These are phyloP conservation scores for Mucor plumbeus DNA, from an alignment of 371 early-diverging fungal genomes.

Conservation along the genomic window DNA sequence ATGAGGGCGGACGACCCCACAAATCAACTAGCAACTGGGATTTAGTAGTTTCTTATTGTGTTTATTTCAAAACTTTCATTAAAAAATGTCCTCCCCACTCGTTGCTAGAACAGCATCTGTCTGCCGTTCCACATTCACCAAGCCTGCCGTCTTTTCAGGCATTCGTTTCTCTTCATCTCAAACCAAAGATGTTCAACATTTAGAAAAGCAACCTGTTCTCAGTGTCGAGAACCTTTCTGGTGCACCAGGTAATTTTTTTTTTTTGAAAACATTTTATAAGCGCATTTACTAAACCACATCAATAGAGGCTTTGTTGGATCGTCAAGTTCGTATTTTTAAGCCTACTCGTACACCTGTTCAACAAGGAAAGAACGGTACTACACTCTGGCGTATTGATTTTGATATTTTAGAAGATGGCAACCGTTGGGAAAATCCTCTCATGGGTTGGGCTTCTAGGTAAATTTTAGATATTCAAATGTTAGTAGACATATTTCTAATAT, in stretches of 20 bases:
- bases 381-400: conserved; percentile 88
- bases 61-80: conserved; percentile 9
- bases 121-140: conserved; percentile 30
- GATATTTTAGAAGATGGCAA: conserved; percentile 78
- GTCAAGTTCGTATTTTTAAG: conserved; percentile 86
- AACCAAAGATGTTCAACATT: conserved; percentile 37
- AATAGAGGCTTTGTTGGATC: conserved; percentile 59
- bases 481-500: neutral
- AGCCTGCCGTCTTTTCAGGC: conserved; percentile 28
- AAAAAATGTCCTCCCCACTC: conserved; percentile 36
- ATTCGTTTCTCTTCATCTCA: conserved; percentile 30
- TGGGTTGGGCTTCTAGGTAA: conserved; percentile 94
- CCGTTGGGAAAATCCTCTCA: conserved; percentile 92
- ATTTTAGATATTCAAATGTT: neutral
- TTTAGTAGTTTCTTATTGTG: neutral
- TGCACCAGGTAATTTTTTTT: conserved; percentile 47
- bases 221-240: conserved; percentile 51
- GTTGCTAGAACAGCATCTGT: conserved; percentile 30
- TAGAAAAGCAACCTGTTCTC: conserved; percentile 30
- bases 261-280: neutral
- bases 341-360: conserved; percentile 89
- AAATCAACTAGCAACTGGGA: neutral
- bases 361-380: conserved; percentile 78
- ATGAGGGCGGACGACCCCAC: neutral
- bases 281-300: no score